These are phyloP conservation scores for Termitomyces sp. DNA, from an alignment of 768 basidiomycete species.

Conservation along the genomic window DNA sequence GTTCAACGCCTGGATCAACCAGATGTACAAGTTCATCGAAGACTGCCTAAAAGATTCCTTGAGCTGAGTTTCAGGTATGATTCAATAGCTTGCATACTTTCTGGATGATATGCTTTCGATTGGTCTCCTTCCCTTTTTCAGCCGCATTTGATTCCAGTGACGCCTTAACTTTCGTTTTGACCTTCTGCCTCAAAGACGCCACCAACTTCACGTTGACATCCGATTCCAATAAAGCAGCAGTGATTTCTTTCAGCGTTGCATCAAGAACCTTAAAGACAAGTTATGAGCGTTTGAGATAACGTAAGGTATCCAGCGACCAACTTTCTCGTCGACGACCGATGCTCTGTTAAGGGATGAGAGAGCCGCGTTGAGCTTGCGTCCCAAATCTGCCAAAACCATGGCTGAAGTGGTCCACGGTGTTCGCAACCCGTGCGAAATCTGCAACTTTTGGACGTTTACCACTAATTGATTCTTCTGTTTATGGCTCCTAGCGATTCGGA, in stretches of 20 bases:
- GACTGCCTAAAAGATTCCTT: constrained; percentile 58
- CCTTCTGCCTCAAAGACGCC: constrained; percentile 77
- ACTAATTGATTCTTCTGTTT: constrained; percentile 1
- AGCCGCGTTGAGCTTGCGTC: constrained; percentile 89
- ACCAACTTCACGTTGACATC: constrained; percentile 99
- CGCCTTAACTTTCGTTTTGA: constrained; percentile 86
- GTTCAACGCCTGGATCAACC: constrained; percentile 93
- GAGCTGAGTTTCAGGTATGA: not conserved
- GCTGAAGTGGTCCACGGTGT: constrained; percentile 14
- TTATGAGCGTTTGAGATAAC: constrained; percentile 4
- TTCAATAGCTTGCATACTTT: constrained; percentile 48
- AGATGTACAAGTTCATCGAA: constrained; percentile 94
- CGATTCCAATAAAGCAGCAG: constrained; percentile 87
- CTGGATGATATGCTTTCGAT: constrained; percentile 84
- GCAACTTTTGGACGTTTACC: not conserved
- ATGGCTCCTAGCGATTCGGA: constrained; percentile 61
- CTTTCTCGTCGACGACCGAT: constrained; percentile 89
- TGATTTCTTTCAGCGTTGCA: constrained; percentile 90
- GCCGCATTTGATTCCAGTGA: constrained; percentile 56
- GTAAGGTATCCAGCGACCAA: constrained; percentile 22
- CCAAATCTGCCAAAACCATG: constrained; percentile 97
- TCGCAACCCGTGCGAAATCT: constrained; percentile 16
- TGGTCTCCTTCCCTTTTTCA: constrained; percentile 75
- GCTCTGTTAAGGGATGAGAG: constrained; percentile 84
- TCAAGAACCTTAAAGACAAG: constrained; percentile 71